phyloP scores from a whole-genome alignment of 495 filamentous ascomycete genomes.

The Bacidia gigantensis region DNA sequence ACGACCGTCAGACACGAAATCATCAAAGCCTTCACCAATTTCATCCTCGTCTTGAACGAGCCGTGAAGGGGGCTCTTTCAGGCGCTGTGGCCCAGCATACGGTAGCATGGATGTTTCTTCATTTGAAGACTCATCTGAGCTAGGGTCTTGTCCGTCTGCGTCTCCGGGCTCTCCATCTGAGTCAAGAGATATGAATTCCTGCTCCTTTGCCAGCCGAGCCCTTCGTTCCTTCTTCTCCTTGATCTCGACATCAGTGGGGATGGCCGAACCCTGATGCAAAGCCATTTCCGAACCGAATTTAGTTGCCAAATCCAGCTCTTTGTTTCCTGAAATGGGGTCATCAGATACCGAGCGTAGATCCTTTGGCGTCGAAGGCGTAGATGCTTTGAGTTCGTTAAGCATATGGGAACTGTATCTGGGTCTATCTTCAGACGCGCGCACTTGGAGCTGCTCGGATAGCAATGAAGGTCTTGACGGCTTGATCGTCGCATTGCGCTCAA shows the following conservation, averaged over 20 bases:
- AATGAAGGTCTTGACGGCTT: conserved; percentile 32
- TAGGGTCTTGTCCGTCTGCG: conserved; percentile 33
- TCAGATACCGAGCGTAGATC: conserved; percentile 29
- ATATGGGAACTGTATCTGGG: conserved; percentile 81
- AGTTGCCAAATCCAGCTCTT: conserved; percentile 52
- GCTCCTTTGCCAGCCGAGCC: conserved; percentile 60
- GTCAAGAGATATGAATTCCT: conserved; percentile 70
- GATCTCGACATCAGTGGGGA: conserved; percentile 82
- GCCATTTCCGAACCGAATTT: conserved; percentile 42
- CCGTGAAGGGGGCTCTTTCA: conserved; percentile 42
- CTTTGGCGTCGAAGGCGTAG: conserved; percentile 67
- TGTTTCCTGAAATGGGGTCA: conserved; percentile 36
- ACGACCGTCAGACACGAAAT: conserved; percentile 74
- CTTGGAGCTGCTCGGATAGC: conserved; percentile 32
- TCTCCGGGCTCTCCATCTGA: conserved; percentile 27
- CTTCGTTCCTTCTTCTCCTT: conserved; percentile 82
- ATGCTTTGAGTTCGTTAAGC: conserved; percentile 67
- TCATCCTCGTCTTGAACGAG: conserved; percentile 81
- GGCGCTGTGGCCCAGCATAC: conserved; percentile 32
- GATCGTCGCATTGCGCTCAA: conserved; percentile 57
- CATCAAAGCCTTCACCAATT: conserved; percentile 87
- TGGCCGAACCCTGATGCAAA: conserved; percentile 26
- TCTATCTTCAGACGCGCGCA: conserved; percentile 48
- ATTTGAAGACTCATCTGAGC: conserved; percentile 25
- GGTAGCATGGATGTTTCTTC: conserved; percentile 27